phyloP scores from a whole-genome alignment of 768 basidiomycete genomes.

The Leccinum broughii region DNA sequence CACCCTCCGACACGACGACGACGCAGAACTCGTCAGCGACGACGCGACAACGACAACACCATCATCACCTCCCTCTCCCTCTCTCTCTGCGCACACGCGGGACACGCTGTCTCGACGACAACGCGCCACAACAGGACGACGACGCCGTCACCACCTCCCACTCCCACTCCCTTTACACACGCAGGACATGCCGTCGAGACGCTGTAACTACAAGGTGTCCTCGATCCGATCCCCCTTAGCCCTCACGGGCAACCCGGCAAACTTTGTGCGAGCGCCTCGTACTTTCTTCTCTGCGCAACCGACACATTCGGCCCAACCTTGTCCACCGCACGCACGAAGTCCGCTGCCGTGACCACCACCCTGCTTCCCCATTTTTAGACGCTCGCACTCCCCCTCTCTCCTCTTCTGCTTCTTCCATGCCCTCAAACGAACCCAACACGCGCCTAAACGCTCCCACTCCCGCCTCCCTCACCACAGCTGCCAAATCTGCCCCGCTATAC shows the following conservation, averaged over 20 bases:
- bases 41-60: too few species aligned
- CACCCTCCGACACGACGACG: too few species aligned
- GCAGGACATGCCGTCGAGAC: too few species aligned
- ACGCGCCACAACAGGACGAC: too few species aligned
- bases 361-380: not conserved
- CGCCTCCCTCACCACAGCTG: constrained; percentile 85
- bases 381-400: not conserved
- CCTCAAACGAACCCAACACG: constrained; percentile 65
- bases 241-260: constrained; percentile 73
- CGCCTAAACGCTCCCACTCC: constrained; percentile 78
- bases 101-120: too few species aligned
- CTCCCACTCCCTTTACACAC: too few species aligned
- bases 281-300: constrained; percentile 74
- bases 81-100: too few species aligned
- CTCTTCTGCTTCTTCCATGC: constrained; percentile 43
- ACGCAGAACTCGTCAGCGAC: too few species aligned
- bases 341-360: constrained; percentile 51
- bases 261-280: constrained; percentile 75
- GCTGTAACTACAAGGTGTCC: constrained; percentile 3
- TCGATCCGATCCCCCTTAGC: constrained; percentile 32
- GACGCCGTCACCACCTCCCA: too few species aligned
- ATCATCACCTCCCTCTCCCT: too few species aligned
- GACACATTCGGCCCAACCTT: constrained; percentile 93
- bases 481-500: constrained; percentile 90
- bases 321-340: constrained; percentile 73